Base-by-base conservation (phyloP, 169 alveolate species). In the Plasmodium falciparum region DNA sequence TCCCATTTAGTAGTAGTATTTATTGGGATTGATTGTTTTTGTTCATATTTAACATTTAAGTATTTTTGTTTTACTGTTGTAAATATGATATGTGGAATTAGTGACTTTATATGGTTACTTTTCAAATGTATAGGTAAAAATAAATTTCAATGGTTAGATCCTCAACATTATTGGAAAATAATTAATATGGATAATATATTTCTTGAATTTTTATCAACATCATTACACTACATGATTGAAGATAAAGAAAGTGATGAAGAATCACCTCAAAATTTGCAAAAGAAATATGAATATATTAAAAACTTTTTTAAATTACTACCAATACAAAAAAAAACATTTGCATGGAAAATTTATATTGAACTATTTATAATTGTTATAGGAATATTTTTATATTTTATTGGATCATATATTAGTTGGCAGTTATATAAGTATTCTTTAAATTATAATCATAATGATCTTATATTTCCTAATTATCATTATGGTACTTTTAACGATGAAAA, bases 71-170 rank as follows among this genome's bases (percentile, higher is more conserved):
- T 80, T 71, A 80, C 90, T 67, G 73, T 80, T 29, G 90, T 80
- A 15, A 80, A 80, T 80, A 80, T 80, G 90, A 80, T 80, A 54
- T 80, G 69, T 59, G 90, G 90, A n/a, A 80, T 80, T 80, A 80
- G 56, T 11, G 83, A 80, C 33, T 80, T 69, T 12, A 80, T 80
- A 67, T 80, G 90, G 90, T 45, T 80, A 69, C 83, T 80, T n/a
- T 80, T 80, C 45, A 80, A 80, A 72, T 80, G 90, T 80, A 80
- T 67, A 52, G 90, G 90, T 15, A 63, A 80, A 50, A 80, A 80
- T 45, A 33, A 63, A 72, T 80, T 80, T 67, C 67, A 80, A 49
- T 80, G 90, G 90, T 6, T 80, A 26, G 83, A 80, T 73, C 76
- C 90, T 15, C 59, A 80, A 72, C 63, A 80, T 29, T 80, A 80